These are phyloP conservation scores for Lithospermum erythrorhizon DNA, from an alignment of 257 asterid species.

Conservation along the genomic window DNA sequence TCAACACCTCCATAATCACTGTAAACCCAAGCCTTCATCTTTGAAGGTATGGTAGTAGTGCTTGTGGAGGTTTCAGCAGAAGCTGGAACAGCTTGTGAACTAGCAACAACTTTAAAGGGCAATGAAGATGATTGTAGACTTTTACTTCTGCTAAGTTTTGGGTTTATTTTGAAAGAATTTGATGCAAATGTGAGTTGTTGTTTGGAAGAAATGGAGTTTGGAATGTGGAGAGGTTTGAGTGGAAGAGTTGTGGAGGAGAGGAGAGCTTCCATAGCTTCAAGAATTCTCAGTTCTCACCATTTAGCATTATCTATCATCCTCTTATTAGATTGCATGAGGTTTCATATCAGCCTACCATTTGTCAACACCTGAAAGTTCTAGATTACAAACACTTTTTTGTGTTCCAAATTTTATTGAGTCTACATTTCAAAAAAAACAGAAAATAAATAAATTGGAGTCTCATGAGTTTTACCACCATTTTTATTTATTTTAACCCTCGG, in stretches of 20 bases:
- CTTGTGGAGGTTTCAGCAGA: slow-evolving; percentile 30
- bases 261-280: slow-evolving; percentile 43
- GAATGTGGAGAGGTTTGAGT: slow-evolving; percentile 24
- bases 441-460: no score
- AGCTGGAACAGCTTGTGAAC: slow-evolving; percentile 47
- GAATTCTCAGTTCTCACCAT: slow-evolving; percentile 1
- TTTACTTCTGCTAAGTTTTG: slow-evolving; percentile 9
- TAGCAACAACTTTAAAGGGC: slow-evolving; percentile 20
- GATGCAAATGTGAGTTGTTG: slow-evolving; percentile 18
- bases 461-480: not conserved
- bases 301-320: not conserved
- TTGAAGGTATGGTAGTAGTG: slow-evolving; percentile 39
- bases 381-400: not conserved
- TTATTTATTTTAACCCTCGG: not conserved
- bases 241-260: slow-evolving; percentile 50
- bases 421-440: not conserved
- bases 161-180: slow-evolving; percentile 11
- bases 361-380: not conserved
- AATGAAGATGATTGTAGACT: not conserved
- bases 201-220: slow-evolving; percentile 6
- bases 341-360: not conserved
- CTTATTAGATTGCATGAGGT: not conserved
- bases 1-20: slow-evolving; percentile 68
- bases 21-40: slow-evolving; percentile 84
- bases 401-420: not conserved